Base-by-base conservation (phyloP, 495 filamentous ascomycete species). In the Penicillium soppii region DNA sequence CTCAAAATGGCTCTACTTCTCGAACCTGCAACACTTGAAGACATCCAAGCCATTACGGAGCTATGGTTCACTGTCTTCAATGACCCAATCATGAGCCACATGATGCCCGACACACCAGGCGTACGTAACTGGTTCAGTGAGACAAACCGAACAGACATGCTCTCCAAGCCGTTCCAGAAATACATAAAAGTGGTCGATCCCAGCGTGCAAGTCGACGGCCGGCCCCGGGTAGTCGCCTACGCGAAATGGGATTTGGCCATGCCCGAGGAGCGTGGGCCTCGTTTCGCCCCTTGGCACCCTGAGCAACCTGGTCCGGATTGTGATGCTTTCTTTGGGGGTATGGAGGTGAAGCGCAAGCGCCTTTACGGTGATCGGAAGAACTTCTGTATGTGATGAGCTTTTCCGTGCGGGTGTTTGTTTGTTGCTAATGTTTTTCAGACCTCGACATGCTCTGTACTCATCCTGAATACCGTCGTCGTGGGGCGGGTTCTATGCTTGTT, bases 381-480 rank as follows among this genome's bases (percentile, higher is more conserved):
- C 51, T 61, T 50, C 15, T 68, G 65, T 68, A 45, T 30, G 52
- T 38, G 5, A 17, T 10, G 6, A 1, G 1, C 19, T 21, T 1
- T 2, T 2, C 21, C 38, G 12, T 26, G 23, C 26, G 1, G 9
- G 25, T 43, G 23, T 19, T 13, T 4, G 10, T 35, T 29, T 40
- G 22, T 40, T 35, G 1, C 13, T 13, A 16, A n/a, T 15, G n/a
- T n/a, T n/a, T n/a, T n/a, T n/a, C n/a, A 73, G 69, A 69, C 39
- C 73, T 84, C 27, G 71, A 79, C 54, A 71, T 77, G 41, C 56
- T 84, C 7, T 67, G 72, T 10, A 76, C 75, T 16, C 71, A 77
- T 42, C 79, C 77, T 3, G 68, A 72, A 19, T 76, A 75, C 44
- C 69, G 73, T 47, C 53, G 69, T 13, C 62, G 70, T 21, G 80